Base-by-base conservation (phyloP, 2,329 filamentous ascomycete species). In the Sporothrix pseudoabietina region DNA sequence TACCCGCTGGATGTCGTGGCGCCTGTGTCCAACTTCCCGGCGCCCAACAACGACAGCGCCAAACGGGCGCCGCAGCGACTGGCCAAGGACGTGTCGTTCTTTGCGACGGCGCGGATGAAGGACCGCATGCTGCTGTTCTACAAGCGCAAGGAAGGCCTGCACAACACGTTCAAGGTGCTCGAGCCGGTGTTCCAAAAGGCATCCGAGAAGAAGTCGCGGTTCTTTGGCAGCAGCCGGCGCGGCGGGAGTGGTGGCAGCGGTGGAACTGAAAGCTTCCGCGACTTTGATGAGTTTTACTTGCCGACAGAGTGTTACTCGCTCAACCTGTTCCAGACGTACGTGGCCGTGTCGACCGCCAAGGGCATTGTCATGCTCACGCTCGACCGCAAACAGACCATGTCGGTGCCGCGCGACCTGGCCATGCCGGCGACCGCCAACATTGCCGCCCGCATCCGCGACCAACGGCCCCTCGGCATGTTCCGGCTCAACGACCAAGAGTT, bases 251-350 rank as follows among this genome's bases (percentile, higher is more conserved):
- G 57, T 30, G 87, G 88, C 10, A 86, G 87, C 41, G 94, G 94
- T 26, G 61, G 61, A 74, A 98, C 95, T 0, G 96, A 99, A 78
- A 95, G 95, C 78, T 99, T 98, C 89, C 92, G 96, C 75, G 96
- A 99, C 80, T 99, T 94, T 80, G 96, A 99, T 83, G 96, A 98
- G 77, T 99, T 99, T 82, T 99, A 98, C 83, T 94, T 99, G 77
- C 96, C 96, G 0, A 91, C 93, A 2, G 97, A 99, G 80, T 98
- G 94, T 81, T 97, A 92, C 81, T 94, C 93, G 66, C 92, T 99
- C 80, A 98, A 98, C 81, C 88, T 99, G 71, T 99, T 98, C 88
- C 94, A 98, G 80, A 94, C 92, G 0, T 97, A 94, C 75, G 92
- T 99, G 71, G 94, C 96, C 10, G 94, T 99, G 66, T 91, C 93